These are phyloP conservation scores for Backusella sp. DNA, from an alignment of 192 early-diverging fungal species.

Conservation along the genomic window DNA sequence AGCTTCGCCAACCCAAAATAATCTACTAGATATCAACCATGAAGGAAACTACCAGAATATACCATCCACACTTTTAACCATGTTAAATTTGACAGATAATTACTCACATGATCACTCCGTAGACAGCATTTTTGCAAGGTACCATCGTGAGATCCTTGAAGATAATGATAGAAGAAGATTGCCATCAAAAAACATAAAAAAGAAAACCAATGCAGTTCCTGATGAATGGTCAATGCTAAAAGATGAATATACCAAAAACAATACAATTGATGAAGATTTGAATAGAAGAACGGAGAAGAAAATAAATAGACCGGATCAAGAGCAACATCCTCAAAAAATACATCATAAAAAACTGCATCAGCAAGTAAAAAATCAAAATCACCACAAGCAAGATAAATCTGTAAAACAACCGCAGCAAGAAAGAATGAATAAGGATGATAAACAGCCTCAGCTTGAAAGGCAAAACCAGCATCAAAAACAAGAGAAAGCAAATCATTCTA, in stretches of 20 bases:
- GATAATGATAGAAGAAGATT: background rate
- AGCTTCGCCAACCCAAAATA: background rate
- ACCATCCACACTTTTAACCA: background rate
- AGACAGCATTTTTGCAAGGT: background rate
- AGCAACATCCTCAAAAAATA: background rate
- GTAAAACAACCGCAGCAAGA: background rate
- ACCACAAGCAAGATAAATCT: background rate
- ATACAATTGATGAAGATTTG: background rate
- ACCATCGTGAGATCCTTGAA: background rate
- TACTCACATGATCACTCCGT: background rate
- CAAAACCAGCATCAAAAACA: background rate
- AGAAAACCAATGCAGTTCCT: background rate
- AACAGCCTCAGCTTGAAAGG: background rate
- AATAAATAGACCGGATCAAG: background rate
- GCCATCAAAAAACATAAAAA: background rate
- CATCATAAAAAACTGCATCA: background rate
- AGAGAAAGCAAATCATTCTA: background rate
- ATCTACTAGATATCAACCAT: background rate
- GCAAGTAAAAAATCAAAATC: background rate
- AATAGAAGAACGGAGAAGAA: background rate
- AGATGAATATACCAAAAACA: background rate
- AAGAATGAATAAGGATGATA: background rate
- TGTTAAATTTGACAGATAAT: background rate
- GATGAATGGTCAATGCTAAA: background rate
- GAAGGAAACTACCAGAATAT: background rate